Evolutionary conservation across 352 stramenopile genomes (phyloP), one percentile per base, ranked within the genome.

Genomic region (Elongisporangium undulatum): DNA sequence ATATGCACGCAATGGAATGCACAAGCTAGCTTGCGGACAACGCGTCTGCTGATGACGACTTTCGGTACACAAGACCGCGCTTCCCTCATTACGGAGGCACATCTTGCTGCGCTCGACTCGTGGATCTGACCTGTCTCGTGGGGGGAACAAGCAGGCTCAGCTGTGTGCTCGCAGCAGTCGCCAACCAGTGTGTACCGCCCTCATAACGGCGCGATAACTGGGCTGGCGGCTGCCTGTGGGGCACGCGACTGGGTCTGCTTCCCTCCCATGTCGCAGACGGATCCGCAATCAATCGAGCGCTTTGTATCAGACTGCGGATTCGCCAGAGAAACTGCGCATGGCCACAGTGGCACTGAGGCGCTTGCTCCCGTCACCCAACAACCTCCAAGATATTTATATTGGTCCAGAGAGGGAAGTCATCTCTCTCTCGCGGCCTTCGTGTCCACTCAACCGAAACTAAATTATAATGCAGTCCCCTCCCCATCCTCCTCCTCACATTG

Each of bases 21-120:
- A 29, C 8, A 19, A 26, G 49, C 17, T 2, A n/a, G 49, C 49
- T 22, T 16, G n/a, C 48, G 48, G 48, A 23, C 21, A 12, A 17
- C 12, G 19, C 21, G n/a, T 19, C 34, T 49, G 2, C 3, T 16
- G 2, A 22, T 19, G 19, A 45, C n/a, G 13, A 52, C 34, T 48
- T 54, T 21, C 34, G 48, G 19, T 54, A 19, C 49, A 51, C 48
- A 26, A 52, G 26, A 19, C 29, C 20, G 19, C 53, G 55, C 53
- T 62, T 72, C 65, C 57, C 62, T 69, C 64, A 75, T 72, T 62
- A 63, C 62, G 67, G 61, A 71, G 55, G 48, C 17, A 19, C 6
- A n/a, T 8, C 55, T 17, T 38, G 22, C 49, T 62, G 22, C 15
- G 17, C 13, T 41, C 29, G 29, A 41, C 29, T 41, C 13, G 29